Percentiles rank a stretch among this genome's conserved stretches.
Evolutionary conservation across 2,329 filamentous ascomycete species (phyloP).

Genomic region (Emericellopsis cladophorae): DNA sequence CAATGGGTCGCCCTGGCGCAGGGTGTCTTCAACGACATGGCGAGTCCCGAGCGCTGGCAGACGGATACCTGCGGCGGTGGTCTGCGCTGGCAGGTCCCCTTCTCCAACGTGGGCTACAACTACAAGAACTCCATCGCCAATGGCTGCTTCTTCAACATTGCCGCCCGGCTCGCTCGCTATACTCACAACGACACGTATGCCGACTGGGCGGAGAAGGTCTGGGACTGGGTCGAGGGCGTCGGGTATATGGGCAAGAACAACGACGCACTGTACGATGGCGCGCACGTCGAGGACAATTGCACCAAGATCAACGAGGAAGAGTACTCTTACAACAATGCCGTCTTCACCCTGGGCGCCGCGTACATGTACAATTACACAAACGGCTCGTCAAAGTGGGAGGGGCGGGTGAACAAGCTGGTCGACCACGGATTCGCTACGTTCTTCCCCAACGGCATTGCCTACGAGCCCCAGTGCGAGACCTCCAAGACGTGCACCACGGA

Average conservation of each 20-base stretch:
- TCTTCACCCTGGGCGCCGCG: constrained; percentile 44
- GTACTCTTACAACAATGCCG: constrained; percentile 48
- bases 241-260: constrained; percentile 45
- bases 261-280: constrained; percentile 50
- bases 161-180: constrained; percentile 59
- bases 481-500: constrained; percentile 52
- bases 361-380: constrained; percentile 51
- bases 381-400: constrained; percentile 36
- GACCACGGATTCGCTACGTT: constrained; percentile 28
- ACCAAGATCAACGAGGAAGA: constrained; percentile 40
- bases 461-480: constrained; percentile 47
- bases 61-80: constrained; percentile 42
- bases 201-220: constrained; percentile 50
- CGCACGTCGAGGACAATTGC: constrained; percentile 38
- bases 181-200: constrained; percentile 53
- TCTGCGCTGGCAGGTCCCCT: constrained; percentile 66
- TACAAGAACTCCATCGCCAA: constrained; percentile 60
- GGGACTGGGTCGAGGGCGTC: constrained; percentile 44
- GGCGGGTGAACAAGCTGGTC: constrained; percentile 27
- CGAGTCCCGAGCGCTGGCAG: constrained; percentile 53
- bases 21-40: constrained; percentile 49
- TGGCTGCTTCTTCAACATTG: constrained; percentile 51
- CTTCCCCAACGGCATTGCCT: constrained; percentile 43
- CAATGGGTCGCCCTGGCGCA: constrained; percentile 46
- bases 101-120: constrained; percentile 61